Evolutionary conservation across 78 protist species (phyloP).

Genomic region (Paratrimastix pyriformis): DNA sequence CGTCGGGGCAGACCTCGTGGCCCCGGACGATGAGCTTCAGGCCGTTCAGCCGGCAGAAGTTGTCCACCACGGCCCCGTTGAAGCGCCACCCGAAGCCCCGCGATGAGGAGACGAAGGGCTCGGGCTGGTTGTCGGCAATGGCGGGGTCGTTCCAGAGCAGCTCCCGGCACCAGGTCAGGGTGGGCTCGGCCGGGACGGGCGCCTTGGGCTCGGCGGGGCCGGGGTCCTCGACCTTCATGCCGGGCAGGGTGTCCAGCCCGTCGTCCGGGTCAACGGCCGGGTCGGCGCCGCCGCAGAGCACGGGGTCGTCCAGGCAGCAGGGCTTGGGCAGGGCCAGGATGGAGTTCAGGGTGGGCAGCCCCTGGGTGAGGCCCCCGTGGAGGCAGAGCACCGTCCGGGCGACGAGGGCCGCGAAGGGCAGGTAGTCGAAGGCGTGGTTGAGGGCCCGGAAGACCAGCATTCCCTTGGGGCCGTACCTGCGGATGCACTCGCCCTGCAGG

Average conservation of each 20-base stretch:
- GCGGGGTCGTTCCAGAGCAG: conserved; percentile 13
- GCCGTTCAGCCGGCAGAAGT: conserved; percentile 24
- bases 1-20: conserved; percentile 29
- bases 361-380: conserved; percentile 11
- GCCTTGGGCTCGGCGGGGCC: no score
- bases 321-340: conserved; percentile 1
- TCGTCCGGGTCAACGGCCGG: no score
- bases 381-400: conserved; percentile 2
- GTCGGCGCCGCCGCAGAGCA: neutral
- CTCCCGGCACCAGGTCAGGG: neutral
- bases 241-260: no score
- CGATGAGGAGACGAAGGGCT: neutral
- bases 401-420: conserved; percentile 11
- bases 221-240: no score
- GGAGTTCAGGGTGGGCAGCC: conserved; percentile 7
- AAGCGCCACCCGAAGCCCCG: conserved; percentile 32
- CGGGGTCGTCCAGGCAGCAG: neutral
- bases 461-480: neutral
- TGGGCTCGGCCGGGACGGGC: no score
- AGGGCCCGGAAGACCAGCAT: neutral
- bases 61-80: conserved; percentile 12
- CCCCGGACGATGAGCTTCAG: conserved; percentile 34
- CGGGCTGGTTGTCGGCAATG: neutral
- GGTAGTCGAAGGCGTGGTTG: conserved; percentile 4
- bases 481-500: neutral